Percentiles rank a stretch among this genome's conserved stretches.
These are phyloP conservation scores for Lipomyces sp. DNA, from an alignment of 805 yeast genomes.

Conservation along the genomic window DNA sequence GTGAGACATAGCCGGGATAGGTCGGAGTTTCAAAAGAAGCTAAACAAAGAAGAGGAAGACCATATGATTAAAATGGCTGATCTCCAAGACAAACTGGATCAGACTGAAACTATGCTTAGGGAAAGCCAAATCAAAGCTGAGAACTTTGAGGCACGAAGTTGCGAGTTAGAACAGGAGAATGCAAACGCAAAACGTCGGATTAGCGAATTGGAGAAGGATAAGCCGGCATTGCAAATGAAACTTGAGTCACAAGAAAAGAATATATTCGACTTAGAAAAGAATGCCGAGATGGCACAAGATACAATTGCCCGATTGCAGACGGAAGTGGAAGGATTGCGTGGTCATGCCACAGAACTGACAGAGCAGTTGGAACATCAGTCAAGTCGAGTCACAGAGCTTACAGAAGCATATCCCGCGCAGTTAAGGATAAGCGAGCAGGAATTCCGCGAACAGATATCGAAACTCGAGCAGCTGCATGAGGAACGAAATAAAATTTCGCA, in stretches of 20 bases:
- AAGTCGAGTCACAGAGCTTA: neutral
- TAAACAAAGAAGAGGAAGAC: neutral
- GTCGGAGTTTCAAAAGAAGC: neutral
- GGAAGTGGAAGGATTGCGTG: neutral
- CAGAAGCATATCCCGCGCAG: neutral
- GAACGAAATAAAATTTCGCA: neutral
- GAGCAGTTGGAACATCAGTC: neutral
- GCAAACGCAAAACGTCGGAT: neutral
- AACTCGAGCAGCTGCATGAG: neutral
- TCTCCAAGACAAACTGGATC: neutral
- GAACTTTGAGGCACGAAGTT: neutral
- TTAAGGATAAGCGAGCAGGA: neutral
- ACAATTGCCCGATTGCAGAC: neutral
- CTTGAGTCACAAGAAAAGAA: neutral
- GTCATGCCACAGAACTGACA: neutral
- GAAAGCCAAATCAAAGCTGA: neutral
- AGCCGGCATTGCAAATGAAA: neutral
- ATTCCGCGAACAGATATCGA: neutral
- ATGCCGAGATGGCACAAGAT: neutral
- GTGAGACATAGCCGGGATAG: slow-evolving; percentile 4
- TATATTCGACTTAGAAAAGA: neutral
- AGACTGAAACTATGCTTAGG: neutral
- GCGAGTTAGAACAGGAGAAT: neutral
- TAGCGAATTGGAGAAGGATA: neutral
- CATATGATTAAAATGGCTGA: neutral